These are phyloP conservation scores for Barnettozyma populi DNA, from an alignment of 805 yeast genomes.

Conservation along the genomic window DNA sequence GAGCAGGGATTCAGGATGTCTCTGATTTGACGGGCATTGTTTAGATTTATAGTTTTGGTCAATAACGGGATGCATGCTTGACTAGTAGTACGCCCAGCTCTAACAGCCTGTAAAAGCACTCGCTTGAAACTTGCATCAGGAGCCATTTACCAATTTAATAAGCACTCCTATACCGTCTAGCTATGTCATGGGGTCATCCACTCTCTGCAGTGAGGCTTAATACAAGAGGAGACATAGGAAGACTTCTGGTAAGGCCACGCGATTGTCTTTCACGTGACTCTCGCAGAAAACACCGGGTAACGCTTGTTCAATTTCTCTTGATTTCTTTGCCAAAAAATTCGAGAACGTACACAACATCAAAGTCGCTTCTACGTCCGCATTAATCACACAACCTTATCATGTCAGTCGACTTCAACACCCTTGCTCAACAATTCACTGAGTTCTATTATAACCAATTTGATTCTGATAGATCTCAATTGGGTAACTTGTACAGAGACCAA, in stretches of 20 bases:
- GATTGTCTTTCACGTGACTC: neutral
- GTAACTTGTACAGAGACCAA: slow-evolving; percentile 91
- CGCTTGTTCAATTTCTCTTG: neutral
- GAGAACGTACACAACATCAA: too few species aligned
- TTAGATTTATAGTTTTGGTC: neutral
- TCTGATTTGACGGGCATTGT: neutral
- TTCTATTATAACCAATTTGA: slow-evolving; percentile 96
- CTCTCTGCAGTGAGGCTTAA: too few species aligned
- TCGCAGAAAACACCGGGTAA: neutral
- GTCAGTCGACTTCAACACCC: slow-evolving; percentile 39
- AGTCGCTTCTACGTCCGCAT: neutral
- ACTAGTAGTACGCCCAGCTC: neutral
- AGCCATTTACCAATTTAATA: too few species aligned
- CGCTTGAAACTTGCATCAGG: neutral
- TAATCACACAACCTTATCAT: neutral
- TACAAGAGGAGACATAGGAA: neutral
- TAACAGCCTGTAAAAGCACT: neutral
- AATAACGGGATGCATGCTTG: neutral
- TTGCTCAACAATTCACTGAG: slow-evolving; percentile 78
- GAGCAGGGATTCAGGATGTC: neutral
- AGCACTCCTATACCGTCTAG: neutral
- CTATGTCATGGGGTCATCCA: neutral
- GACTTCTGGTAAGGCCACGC: neutral
- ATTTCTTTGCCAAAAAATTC: too few species aligned
- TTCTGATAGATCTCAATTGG: slow-evolving; percentile 85